Evolutionary conservation across 108 stramenopile genomes (phyloP).

Genomic region (Schizochytrium sp.): DNA sequence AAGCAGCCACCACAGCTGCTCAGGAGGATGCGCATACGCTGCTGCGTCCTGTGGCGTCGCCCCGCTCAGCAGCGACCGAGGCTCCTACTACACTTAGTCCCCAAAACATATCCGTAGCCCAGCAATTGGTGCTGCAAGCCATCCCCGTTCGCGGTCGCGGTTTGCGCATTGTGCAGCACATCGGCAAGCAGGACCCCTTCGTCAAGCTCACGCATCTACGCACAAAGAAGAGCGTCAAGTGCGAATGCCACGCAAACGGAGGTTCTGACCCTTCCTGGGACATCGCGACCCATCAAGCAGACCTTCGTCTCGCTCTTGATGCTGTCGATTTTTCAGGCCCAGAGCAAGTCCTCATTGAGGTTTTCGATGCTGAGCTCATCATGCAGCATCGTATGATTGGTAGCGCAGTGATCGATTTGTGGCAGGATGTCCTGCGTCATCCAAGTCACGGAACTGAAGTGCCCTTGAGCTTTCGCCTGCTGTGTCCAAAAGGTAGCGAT

Average conservation of each 20-base stretch:
- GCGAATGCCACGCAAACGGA: background rate
- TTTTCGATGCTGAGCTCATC: background rate
- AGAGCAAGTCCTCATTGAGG: background rate
- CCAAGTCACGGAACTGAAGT: background rate
- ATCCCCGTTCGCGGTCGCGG: background rate
- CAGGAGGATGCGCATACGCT: no score
- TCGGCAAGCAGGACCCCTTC: background rate
- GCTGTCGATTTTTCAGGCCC: background rate
- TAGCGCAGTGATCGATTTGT: background rate
- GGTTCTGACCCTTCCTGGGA: background rate
- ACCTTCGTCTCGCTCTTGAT: background rate
- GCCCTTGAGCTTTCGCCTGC: background rate
- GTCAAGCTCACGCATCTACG: background rate
- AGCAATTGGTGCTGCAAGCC: background rate
- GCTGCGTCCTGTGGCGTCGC: no score
- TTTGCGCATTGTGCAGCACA: background rate
- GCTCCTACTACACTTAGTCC: no score
- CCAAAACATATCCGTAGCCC: background rate
- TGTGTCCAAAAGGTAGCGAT: background rate
- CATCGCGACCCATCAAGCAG: background rate
- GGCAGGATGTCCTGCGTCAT: background rate
- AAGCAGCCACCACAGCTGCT: no score
- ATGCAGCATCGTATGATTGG: background rate
- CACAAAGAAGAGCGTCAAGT: background rate
- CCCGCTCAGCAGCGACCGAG: no score